Base-by-base conservation (phyloP, 495 filamentous ascomycete genomes). In the Tuber brumale region DNA sequence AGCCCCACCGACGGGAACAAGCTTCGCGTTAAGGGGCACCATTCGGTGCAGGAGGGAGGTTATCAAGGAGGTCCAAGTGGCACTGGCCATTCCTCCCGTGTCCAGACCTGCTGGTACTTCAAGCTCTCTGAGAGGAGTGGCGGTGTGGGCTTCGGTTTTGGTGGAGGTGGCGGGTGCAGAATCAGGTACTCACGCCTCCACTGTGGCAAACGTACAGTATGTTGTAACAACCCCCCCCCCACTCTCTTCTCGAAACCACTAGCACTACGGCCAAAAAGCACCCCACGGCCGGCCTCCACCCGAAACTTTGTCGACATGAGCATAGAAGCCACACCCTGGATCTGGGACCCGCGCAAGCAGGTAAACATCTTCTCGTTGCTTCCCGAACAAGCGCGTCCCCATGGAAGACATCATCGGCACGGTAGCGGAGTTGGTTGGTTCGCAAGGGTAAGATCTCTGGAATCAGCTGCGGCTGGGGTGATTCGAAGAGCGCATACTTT, bases 301-400 rank as follows among this genome's bases (percentile, higher is more conserved):
- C 82, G 90, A 4, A 39, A 39, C 37, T 39, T 39, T 39, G 37
- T 39, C 37, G 2, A 4, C 37, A 2, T 3, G 37, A 39, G 0
- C 3, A 3, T 39, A 39, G 5, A 39, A 39, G 0, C 37, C 37
- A 2, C 1, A 39, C 5, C 37, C 37, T 39, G 37, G 37, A 39
- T 39, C 5, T 2, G 37, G 37, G 37, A 39, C 69, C 91, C 91
- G 10, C 92, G 90, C 77, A 95, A 95, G 86, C 90, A 86, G 76
- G 84, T 97, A 74, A 93, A 97, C 83, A 89, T 94, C 73, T 97
- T 94, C 77, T 91, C 94, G 9, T 84, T 90, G 85, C 76, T 92
- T 91, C 27, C 86, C 86, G 8, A 88, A 89, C 0, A 19, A 46
- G 18, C 44, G 14, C 69, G 88, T 89, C 0, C 91, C 91, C 0